These are phyloP conservation scores for Fusarium sublunatum DNA, from an alignment of 2,329 filamentous ascomycete species.

Conservation along the genomic window DNA sequence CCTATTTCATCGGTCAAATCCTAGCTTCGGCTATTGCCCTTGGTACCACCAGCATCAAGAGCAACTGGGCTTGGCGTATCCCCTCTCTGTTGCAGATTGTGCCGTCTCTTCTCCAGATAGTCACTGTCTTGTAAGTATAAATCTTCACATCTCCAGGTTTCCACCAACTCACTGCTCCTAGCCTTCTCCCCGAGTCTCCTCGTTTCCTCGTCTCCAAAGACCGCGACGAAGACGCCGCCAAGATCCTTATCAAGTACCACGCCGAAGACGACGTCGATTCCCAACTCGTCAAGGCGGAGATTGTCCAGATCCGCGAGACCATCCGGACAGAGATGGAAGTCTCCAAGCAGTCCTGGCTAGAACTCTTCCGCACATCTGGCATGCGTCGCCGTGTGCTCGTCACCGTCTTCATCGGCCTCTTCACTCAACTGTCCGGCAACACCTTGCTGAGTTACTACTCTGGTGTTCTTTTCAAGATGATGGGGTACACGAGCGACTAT, in stretches of 20 bases:
- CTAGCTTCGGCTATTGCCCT: constrained; percentile 61
- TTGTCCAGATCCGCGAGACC: constrained; percentile 68
- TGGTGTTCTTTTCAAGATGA: constrained; percentile 55
- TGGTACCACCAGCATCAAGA: constrained; percentile 52
- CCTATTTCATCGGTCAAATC: constrained; percentile 66
- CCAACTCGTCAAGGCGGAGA: constrained; percentile 67
- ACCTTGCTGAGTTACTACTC: constrained; percentile 51
- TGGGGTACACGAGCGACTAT: constrained; percentile 55
- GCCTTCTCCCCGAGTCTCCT: constrained; percentile 48
- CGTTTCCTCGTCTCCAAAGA: constrained; percentile 50
- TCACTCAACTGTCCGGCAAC: constrained; percentile 65
- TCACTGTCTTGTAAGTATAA: constrained; percentile 52
- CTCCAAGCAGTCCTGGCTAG: constrained; percentile 61
- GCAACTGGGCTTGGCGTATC: constrained; percentile 52
- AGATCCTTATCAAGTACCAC: constrained; percentile 56
- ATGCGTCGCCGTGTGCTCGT: constrained; percentile 63
- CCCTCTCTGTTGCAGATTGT: constrained; percentile 59
- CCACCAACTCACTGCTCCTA: not conserved
- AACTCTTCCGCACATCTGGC: constrained; percentile 61
- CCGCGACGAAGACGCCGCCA: constrained; percentile 48
- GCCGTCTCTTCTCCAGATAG: constrained; percentile 54
- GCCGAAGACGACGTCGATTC: constrained; percentile 64
- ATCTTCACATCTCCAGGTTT: not conserved
- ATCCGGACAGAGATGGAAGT: constrained; percentile 66
- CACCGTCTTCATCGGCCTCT: constrained; percentile 61